Evolutionary conservation across 345 rosid genomes (phyloP).

Genomic region (Eucalyptus grandis): DNA sequence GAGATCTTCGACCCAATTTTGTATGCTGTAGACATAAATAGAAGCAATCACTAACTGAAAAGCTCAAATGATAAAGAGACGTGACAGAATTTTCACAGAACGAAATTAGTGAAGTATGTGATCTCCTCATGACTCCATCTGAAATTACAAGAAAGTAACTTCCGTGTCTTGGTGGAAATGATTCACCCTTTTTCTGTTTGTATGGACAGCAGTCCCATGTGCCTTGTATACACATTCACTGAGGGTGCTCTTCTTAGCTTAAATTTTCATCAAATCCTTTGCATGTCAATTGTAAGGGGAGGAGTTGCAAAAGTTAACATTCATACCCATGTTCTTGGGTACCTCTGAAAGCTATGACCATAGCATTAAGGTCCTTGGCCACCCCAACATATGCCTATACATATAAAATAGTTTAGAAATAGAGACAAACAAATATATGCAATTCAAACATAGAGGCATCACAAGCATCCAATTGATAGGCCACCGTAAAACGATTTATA

Average conservation of each 20-base stretch:
- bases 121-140: background rate
- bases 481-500: background rate
- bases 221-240: background rate
- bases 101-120: too few species aligned
- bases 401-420: background rate
- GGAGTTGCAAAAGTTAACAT: background rate
- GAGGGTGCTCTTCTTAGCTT: background rate
- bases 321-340: conserved; percentile 59
- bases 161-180: background rate
- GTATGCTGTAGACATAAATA: too few species aligned
- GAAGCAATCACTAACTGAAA: background rate
- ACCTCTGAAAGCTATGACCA: conserved; percentile 66
- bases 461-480: background rate
- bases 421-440: background rate
- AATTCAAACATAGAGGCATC: background rate
- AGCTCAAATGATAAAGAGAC: background rate
- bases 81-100: background rate
- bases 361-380: conserved; percentile 41
- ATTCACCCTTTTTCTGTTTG: background rate
- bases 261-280: background rate
- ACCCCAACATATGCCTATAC: conserved; percentile 27
- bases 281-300: background rate
- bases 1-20: too few species aligned
- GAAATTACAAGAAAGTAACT: background rate
- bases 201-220: background rate